Conservation (phyloP, 1,139 yeast species). For the Diutina pseudorugosa region DNA sequence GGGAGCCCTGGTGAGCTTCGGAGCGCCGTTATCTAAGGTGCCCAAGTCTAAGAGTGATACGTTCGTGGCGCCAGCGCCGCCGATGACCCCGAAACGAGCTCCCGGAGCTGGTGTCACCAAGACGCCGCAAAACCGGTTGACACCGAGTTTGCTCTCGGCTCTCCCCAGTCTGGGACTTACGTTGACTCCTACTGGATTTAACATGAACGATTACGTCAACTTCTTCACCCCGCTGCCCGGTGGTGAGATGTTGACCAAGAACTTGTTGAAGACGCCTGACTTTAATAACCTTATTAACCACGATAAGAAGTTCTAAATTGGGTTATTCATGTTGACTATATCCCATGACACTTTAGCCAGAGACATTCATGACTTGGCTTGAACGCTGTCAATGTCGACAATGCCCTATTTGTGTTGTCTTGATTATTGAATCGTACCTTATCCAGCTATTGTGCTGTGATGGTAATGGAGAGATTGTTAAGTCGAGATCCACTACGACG, state of each 20-base stretch:
- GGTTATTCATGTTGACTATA: no score
- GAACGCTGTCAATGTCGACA: no score
- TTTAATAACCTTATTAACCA: background rate
- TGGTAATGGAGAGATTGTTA: no score
- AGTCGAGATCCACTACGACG: no score
- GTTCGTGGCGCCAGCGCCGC: conserved; percentile 32
- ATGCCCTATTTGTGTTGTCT: no score
- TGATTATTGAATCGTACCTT: no score
- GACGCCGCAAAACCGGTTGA: conserved; percentile 33
- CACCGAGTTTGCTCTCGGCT: conserved; percentile 28
- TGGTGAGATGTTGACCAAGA: conserved; percentile 6
- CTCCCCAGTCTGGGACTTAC: conserved; percentile 18
- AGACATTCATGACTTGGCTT: no score
- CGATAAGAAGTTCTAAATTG: background rate
- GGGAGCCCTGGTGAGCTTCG: background rate
- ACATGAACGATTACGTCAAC: conserved; percentile 73
- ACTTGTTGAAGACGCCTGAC: background rate
- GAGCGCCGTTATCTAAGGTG: background rate
- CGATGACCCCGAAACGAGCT: conserved; percentile 31
- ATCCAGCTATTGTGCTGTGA: no score
- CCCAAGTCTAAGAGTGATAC: conserved; percentile 7
- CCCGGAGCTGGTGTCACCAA: conserved; percentile 18
- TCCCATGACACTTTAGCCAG: no score
- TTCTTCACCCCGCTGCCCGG: conserved; percentile 68
- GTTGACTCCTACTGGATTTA: conserved; percentile 60